Percentiles rank a stretch among this genome's conserved stretches.
phyloP scores from a whole-genome alignment of 2,329 filamentous ascomycete genomes.

The Tolypocladium cylindrosporum region DNA sequence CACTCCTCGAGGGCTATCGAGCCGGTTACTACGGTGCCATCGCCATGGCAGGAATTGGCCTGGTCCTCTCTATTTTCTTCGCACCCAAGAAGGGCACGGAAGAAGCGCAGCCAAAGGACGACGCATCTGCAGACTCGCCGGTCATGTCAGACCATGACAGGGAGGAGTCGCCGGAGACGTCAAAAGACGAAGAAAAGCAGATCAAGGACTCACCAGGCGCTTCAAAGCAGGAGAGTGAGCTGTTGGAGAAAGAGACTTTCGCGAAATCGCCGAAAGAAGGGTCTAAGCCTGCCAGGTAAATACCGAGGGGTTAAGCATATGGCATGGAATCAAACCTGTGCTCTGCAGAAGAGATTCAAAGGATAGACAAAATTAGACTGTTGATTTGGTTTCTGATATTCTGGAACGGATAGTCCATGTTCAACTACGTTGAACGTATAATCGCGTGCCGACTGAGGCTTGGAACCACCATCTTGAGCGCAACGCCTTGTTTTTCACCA shows the following conservation, averaged over 20 bases:
- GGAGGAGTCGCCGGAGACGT: neutral
- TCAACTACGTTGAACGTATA: no score
- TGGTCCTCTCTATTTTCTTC: constrained; percentile 1
- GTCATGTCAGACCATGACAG: neutral
- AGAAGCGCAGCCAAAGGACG: neutral
- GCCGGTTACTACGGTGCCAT: constrained; percentile 6
- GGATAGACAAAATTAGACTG: no score
- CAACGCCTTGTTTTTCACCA: neutral
- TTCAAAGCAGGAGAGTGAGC: neutral
- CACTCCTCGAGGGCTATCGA: constrained; percentile 2
- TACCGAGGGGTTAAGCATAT: no score
- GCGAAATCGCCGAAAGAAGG: neutral
- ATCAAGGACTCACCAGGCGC: neutral
- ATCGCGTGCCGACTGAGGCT: neutral
- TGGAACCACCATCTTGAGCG: neutral
- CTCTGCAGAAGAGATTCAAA: no score
- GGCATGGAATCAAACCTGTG: neutral
- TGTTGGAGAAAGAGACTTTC: neutral
- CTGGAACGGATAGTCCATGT: no score
- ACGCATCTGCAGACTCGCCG: constrained; percentile 1
- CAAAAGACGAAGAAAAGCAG: neutral
- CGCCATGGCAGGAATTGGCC: constrained; percentile 3
- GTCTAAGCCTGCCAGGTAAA: neutral
- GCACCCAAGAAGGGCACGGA: constrained; percentile 4
- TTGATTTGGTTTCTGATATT: no score